A percentile compares a stretch with the other conserved stretches of the same genome.
Evolutionary conservation across 495 filamentous ascomycete species (phyloP).

Genomic region (Xylaria bambusicola): DNA sequence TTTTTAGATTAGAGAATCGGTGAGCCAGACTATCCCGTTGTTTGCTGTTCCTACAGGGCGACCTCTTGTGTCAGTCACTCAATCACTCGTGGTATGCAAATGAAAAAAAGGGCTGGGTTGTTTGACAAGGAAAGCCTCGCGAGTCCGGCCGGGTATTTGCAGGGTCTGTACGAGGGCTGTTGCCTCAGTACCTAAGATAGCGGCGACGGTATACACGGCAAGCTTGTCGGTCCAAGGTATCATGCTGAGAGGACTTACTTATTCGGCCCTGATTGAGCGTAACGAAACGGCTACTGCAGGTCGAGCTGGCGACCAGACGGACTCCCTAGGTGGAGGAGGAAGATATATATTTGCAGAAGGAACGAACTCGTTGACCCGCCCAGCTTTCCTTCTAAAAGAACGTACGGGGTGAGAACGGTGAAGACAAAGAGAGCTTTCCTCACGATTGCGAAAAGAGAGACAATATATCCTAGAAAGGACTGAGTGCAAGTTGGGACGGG

Average conservation of each 20-base stretch:
- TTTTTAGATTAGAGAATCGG: background rate
- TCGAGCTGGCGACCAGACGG: slow-evolving; percentile 33
- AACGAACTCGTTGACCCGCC: slow-evolving; percentile 15
- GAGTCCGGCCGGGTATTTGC: slow-evolving; percentile 36
- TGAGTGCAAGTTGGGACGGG: background rate
- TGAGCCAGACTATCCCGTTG: slow-evolving; percentile 5
- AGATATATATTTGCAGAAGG: slow-evolving; percentile 36
- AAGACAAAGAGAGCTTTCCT: slow-evolving; percentile 14
- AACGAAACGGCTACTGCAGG: slow-evolving; percentile 33
- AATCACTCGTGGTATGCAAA: slow-evolving; percentile 24
- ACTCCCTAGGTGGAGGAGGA: slow-evolving; percentile 28
- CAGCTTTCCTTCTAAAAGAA: slow-evolving; percentile 17
- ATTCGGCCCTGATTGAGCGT: slow-evolving; percentile 34
- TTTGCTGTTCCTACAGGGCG: slow-evolving; percentile 5
- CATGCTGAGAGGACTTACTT: slow-evolving; percentile 31
- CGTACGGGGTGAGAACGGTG: slow-evolving; percentile 4
- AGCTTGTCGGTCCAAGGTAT: slow-evolving; percentile 12
- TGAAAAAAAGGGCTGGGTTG: slow-evolving; percentile 26
- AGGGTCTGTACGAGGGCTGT: slow-evolving; percentile 19
- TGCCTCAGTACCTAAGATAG: slow-evolving; percentile 16
- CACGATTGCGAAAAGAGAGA: slow-evolving; percentile 7
- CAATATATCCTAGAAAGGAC: slow-evolving; percentile 5
- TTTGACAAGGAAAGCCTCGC: slow-evolving; percentile 47
- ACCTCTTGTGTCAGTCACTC: slow-evolving; percentile 10
- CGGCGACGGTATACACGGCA: slow-evolving; percentile 14